A percentile compares a stretch with the other conserved stretches of the same genome.
Evolutionary conservation across 495 filamentous ascomycete species (phyloP).

Genomic region (Amniculicola lignicola): DNA sequence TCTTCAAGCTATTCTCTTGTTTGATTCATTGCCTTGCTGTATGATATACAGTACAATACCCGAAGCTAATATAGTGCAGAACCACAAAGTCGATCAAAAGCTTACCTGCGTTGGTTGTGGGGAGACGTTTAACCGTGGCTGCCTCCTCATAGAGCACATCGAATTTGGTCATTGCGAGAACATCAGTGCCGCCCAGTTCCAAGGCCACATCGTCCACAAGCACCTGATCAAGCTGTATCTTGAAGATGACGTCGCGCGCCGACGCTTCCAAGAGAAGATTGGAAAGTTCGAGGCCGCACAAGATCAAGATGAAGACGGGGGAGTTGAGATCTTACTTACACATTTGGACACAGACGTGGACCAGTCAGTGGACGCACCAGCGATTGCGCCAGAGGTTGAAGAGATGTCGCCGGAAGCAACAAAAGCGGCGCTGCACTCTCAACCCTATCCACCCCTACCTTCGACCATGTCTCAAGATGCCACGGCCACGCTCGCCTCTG

Average conservation of each 20-base stretch:
- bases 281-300: slow-evolving; percentile 17
- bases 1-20: too few species aligned
- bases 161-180: slow-evolving; percentile 47
- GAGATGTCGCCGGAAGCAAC: not conserved
- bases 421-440: too few species aligned
- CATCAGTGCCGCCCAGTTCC: slow-evolving; percentile 39
- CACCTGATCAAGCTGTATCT: slow-evolving; percentile 39
- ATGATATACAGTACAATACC: not conserved
- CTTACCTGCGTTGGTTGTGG: slow-evolving; percentile 50
- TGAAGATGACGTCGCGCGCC: slow-evolving; percentile 10
- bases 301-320: slow-evolving; percentile 30
- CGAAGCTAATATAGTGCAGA: slow-evolving; percentile 10
- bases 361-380: not conserved
- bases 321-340: too few species aligned
- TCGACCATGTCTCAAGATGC: not conserved
- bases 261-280: slow-evolving; percentile 10
- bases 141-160: slow-evolving; percentile 50
- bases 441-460: slow-evolving; percentile 11
- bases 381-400: slow-evolving; percentile 3
- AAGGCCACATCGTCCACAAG: slow-evolving; percentile 44
- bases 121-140: slow-evolving; percentile 45
- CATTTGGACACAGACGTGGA: not conserved
- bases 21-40: too few species aligned
- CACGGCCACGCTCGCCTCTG: not conserved
- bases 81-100: slow-evolving; percentile 46